phyloP scores from a whole-genome alignment of 2,329 filamentous ascomycete species.

The Celoporthe dispersa region DNA sequence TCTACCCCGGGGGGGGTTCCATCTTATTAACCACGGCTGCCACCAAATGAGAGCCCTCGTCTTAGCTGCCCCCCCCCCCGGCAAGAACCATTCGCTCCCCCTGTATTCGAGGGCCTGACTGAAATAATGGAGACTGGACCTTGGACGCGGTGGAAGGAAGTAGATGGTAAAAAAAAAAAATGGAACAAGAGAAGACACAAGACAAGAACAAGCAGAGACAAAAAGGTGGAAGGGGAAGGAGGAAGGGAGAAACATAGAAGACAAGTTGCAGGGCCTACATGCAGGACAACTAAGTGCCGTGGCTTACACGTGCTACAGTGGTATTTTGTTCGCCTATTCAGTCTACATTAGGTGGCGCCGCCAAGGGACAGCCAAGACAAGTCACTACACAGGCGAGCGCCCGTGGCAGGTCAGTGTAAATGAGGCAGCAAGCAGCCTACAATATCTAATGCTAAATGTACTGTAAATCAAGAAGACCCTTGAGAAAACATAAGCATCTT shows the following conservation, averaged over 20 bases:
- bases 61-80: background rate
- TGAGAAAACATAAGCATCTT: background rate
- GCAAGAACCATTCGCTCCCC: background rate
- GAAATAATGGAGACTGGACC: background rate
- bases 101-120: background rate
- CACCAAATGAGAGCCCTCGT: background rate
- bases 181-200: background rate
- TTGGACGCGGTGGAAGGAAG: background rate
- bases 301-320: background rate
- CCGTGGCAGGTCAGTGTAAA: background rate
- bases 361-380: background rate
- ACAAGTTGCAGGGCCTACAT: too few relatives aligned
- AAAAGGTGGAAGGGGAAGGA: too few relatives aligned
- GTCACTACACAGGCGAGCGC: background rate
- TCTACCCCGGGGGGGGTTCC: background rate
- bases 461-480: too few relatives aligned
- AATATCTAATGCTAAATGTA: too few relatives aligned
- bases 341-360: background rate
- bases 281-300: too few relatives aligned
- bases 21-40: background rate
- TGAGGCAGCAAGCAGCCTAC: too few relatives aligned
- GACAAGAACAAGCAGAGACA: too few relatives aligned
- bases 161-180: background rate
- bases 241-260: too few relatives aligned
- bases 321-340: background rate